Percentiles rank a stretch among this genome's conserved stretches.
phyloP scores from a whole-genome alignment of 1,284 basidiomycete species.

The Irpex rosettiformis region DNA sequence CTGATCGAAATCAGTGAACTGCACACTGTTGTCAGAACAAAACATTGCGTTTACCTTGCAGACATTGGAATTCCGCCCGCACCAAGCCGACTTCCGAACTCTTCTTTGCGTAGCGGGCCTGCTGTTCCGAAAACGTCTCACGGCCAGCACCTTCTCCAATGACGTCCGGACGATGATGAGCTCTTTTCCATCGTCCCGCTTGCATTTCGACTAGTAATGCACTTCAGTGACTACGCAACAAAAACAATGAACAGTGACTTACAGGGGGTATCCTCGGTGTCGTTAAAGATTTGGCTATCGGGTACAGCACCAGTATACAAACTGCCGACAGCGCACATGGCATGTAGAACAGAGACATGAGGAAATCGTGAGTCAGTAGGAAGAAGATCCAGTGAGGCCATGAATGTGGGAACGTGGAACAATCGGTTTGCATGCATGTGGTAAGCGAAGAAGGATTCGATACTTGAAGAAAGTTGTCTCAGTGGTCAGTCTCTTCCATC shows the following conservation, averaged over 20 bases:
- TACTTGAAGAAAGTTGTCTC: constrained; percentile 34
- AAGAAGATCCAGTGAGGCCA: constrained; percentile 58
- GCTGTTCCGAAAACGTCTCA: constrained; percentile 66
- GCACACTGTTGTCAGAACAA: background rate
- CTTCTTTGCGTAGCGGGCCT: constrained; percentile 54
- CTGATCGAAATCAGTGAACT: constrained; percentile 29
- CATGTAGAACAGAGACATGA: constrained; percentile 61
- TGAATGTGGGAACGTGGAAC: constrained; percentile 62
- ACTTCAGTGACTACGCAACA: background rate
- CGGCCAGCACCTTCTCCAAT: constrained; percentile 38
- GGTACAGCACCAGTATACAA: constrained; percentile 59
- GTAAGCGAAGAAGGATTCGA: constrained; percentile 70
- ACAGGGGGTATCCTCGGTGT: constrained; percentile 31
- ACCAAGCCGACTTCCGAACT: constrained; percentile 46
- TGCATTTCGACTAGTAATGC: constrained; percentile 4
- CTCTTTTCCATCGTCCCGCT: constrained; percentile 49
- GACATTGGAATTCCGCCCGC: constrained; percentile 52
- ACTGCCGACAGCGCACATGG: constrained; percentile 72
- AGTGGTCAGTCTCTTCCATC: background rate
- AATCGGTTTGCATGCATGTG: constrained; percentile 66
- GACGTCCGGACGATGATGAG: constrained; percentile 38
- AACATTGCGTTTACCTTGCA: constrained; percentile 53
- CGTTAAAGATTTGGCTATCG: constrained; percentile 37
- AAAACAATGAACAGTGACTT: constrained; percentile 6
- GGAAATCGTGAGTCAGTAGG: constrained; percentile 73